Conservation (phyloP, 257 asterid genomes). For the Scutellaria baicalensis region DNA sequence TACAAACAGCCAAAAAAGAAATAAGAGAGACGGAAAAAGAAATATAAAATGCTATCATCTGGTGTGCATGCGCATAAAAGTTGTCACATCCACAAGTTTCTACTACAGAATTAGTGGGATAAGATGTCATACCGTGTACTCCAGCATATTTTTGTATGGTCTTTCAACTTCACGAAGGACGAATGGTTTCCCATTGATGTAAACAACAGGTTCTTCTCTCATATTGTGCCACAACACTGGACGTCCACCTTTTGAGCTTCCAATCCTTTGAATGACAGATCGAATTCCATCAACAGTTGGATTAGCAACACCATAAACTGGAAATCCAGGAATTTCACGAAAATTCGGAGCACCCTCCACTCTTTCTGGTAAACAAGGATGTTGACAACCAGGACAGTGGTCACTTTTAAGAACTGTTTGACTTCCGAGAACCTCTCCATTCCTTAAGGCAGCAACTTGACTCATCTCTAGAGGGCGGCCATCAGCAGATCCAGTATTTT, state of each 20-base stretch:
- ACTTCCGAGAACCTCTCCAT: slow-evolving; percentile 95
- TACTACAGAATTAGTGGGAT: slow-evolving; percentile 14
- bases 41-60: slow-evolving; percentile 2
- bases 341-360: slow-evolving; percentile 98
- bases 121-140: slow-evolving; percentile 72
- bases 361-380: slow-evolving; percentile 75
- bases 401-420: slow-evolving; percentile 98
- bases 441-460: slow-evolving; percentile 88
- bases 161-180: slow-evolving; percentile 99
- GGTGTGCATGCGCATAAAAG: slow-evolving; percentile 8
- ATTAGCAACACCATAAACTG: slow-evolving; percentile 97
- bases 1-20: background rate
- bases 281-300: slow-evolving; percentile 88
- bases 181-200: slow-evolving; percentile 93
- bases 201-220: slow-evolving; percentile 99
- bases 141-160: slow-evolving; percentile 97
- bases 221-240: slow-evolving; percentile 96
- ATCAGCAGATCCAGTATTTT: slow-evolving; percentile 43
- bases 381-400: slow-evolving; percentile 97
- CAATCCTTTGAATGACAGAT: slow-evolving; percentile 86
- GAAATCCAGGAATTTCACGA: slow-evolving; percentile 91
- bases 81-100: slow-evolving; percentile 9
- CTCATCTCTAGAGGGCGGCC: slow-evolving; percentile 81
- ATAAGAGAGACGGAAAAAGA: background rate
- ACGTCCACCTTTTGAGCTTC: slow-evolving; percentile 73